Evolutionary conservation across 2,329 filamentous ascomycete genomes (phyloP), one percentile per base, ranked within the genome.

Genomic region (Elsinoe arachidis): DNA sequence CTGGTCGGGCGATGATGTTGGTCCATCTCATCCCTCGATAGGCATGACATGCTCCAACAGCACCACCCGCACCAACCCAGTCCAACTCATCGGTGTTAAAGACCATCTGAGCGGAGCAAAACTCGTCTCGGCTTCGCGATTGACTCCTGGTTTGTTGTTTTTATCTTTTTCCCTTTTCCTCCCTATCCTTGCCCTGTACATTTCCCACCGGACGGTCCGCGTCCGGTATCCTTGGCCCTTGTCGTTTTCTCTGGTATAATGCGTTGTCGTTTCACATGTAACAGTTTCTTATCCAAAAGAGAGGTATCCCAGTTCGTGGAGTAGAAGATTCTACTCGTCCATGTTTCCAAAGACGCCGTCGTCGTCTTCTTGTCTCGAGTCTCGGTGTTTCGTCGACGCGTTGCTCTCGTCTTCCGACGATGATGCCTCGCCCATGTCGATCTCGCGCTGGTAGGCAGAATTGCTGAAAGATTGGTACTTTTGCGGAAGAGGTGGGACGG

Each of bases 321-420:
- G 41, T 5, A 14, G 12, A 17, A 12, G 33, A 17, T 39, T 37
- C 11, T 78, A 93, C 72, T 95, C 90, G 74, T 99, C 93, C 92
- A 97, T 97, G 64, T 84, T 83, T 58, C 91, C 91, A 76, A 99
- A 99, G 66, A 97, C 87, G 68, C 91, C 91, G 63, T 96, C 91
- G 63, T 97, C 92, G 61, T 95, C 90, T 65, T 96, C 91, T 65
- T 95, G 88, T 70, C 54, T 56, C n/a, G 39, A 47, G 33, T 84
- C 86, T 61, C 86, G 81, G 53, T 81, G 81, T 57, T 82, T 80
- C 59, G 33, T 68, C 68, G 61, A 62, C 68, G 68, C 67, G 17
- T 64, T 66, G 62, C 80, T 76, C 70, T 80, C 84, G 58, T 84
- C 83, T 63, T 81, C 69, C 37, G 60, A 61, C 26, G 58, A 59